Percentiles rank a stretch among this genome's conserved stretches.
These are phyloP conservation scores for Pelargonium nanum DNA, from an alignment of 345 rosid genomes.

Conservation along the genomic window DNA sequence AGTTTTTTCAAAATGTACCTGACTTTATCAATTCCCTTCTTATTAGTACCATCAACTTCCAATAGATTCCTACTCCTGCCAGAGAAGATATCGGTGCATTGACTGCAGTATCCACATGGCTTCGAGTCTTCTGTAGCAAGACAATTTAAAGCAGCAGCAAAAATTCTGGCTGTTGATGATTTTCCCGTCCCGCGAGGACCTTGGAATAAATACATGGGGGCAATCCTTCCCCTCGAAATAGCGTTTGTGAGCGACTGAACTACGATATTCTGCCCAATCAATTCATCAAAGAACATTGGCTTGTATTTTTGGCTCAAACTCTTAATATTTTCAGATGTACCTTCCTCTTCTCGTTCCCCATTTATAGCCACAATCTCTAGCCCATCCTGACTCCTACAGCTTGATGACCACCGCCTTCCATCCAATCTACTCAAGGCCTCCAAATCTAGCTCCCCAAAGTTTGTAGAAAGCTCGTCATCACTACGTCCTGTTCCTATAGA, in stretches of 20 bases:
- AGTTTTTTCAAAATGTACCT: conserved; percentile 53
- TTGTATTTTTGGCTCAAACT: conserved; percentile 84
- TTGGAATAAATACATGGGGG: conserved; percentile 89
- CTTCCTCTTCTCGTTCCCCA: conserved; percentile 61
- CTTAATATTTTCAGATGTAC: conserved; percentile 44
- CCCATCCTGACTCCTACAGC: conserved; percentile 84
- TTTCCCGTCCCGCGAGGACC: conserved; percentile 97
- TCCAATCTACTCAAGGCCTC: conserved; percentile 98
- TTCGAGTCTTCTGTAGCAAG: conserved; percentile 48
- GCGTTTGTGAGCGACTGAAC: conserved; percentile 77
- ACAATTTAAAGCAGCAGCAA: conserved; percentile 83
- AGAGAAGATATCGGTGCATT: conserved; percentile 62
- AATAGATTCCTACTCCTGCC: conserved; percentile 57
- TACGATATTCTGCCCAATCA: conserved; percentile 86
- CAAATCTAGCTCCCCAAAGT: conserved; percentile 81
- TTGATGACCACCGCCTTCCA: conserved; percentile 90
- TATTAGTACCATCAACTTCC: conserved; percentile 75
- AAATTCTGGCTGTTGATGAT: conserved; percentile 79
- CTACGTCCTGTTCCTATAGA: conserved; percentile 60
- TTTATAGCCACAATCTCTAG: conserved; percentile 46
- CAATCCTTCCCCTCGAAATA: conserved; percentile 62
- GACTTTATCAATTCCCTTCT: conserved; percentile 54
- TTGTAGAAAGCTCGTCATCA: conserved; percentile 91
- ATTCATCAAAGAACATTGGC: conserved; percentile 71
- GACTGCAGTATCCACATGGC: conserved; percentile 82